Conservation (phyloP, 352 stramenopile species). For the Globisporangium spiculum region DNA sequence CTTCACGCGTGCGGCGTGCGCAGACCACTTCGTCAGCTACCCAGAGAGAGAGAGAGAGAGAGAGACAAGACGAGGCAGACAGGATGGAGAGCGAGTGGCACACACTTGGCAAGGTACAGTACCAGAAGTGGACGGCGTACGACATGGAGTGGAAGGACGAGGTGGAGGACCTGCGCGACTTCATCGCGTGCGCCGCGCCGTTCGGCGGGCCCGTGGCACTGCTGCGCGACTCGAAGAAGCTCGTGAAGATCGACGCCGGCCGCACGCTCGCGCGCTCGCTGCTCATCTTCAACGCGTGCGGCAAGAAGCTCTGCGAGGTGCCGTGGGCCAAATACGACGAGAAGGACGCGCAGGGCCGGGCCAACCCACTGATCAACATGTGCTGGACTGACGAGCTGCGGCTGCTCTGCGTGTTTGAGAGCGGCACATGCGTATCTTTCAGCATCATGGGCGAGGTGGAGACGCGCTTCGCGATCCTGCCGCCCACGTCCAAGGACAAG, state of each 20-base stretch:
- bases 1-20: not conserved
- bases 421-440: conserved; percentile 67
- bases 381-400: conserved; percentile 82
- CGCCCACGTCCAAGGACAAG: conserved; percentile 64
- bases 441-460: conserved; percentile 69
- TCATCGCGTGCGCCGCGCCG: conserved; percentile 48
- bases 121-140: conserved; percentile 82
- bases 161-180: conserved; percentile 67
- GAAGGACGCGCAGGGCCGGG: conserved; percentile 31
- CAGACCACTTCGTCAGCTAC: not conserved
- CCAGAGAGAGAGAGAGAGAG: not conserved
- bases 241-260: conserved; percentile 61
- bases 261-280: conserved; percentile 51
- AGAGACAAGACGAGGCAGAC: not conserved
- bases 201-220: conserved; percentile 72
- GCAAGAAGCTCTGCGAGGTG: conserved; percentile 52
- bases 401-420: conserved; percentile 77
- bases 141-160: conserved; percentile 60
- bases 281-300: conserved; percentile 76
- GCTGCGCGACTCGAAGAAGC: conserved; percentile 73
- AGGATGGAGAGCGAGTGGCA: conserved; percentile 80
- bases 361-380: conserved; percentile 69
- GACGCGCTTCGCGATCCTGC: conserved; percentile 67
- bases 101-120: conserved; percentile 83
- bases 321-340: conserved; percentile 72